phyloP scores from a whole-genome alignment of 345 rosid species.

The Linum lewisii region DNA sequence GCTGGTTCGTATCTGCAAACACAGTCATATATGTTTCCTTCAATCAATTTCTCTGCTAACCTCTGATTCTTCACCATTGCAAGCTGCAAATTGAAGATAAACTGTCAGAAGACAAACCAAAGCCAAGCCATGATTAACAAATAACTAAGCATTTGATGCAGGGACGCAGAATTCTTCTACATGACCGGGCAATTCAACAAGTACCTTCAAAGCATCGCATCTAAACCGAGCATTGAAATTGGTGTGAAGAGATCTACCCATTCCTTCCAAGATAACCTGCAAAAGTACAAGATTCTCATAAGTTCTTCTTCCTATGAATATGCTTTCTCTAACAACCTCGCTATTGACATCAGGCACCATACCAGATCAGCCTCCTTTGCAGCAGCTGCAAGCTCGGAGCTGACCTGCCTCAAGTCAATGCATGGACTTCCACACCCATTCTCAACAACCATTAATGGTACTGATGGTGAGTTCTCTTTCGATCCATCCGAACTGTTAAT shows the following conservation, averaged over 20 bases:
- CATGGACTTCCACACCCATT: constrained; percentile 99
- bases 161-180: too few species aligned
- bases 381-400: constrained; percentile 96
- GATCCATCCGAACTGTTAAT: constrained; percentile 43
- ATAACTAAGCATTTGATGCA: too few species aligned
- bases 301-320: background rate
- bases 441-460: constrained; percentile 94
- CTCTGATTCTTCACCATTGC: constrained; percentile 99
- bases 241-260: constrained; percentile 97
- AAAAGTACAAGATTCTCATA: background rate
- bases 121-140: too few species aligned
- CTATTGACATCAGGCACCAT: constrained; percentile 15
- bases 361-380: constrained; percentile 96
- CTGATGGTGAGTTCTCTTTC: constrained; percentile 56
- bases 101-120: background rate
- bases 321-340: background rate
- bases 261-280: constrained; percentile 92
- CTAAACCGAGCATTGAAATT: constrained; percentile 72
- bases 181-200: too few species aligned
- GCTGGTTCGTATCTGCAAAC: constrained; percentile 87
- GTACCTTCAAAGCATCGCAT: constrained; percentile 87
- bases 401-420: constrained; percentile 94
- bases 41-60: constrained; percentile 75
- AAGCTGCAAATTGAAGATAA: constrained; percentile 41
- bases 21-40: constrained; percentile 80